Base-by-base conservation (phyloP, 352 stramenopile species). In the Phytopythium helicoides region DNA sequence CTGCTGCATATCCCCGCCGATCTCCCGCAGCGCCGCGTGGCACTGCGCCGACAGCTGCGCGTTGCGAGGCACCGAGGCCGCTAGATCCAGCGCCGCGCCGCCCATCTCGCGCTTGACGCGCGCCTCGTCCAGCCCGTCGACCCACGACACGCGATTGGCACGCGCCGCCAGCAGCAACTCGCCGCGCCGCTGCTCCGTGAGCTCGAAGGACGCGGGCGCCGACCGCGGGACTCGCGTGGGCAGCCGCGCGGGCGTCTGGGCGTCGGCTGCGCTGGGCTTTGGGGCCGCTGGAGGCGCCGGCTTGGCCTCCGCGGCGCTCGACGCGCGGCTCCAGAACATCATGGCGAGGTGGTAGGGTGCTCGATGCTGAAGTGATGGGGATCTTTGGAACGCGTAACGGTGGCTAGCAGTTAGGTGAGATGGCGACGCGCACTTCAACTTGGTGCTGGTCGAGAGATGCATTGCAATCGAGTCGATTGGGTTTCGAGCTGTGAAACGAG, bases 151-250 rank as follows among this genome's bases (percentile, higher is more conserved):
- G 25, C 83, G 74, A 38, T 75, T 92, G 12, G 68, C 72, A 16
- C 83, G 74, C 25, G 83, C 83, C n/a, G 80, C 74, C 35, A 77
- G 50, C n/a, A 94, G 63, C 36, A 94, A 66, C 57, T 94, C 75
- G 25, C 62, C 66, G n/a, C 83, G 75, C 21, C 83, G 70, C 59
- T 89, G 65, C 47, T 90, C 81, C 14, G 81, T 87, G 16, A 94
- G 71, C 6, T 78, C 53, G 50, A 80, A 85, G 11, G 75, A 76
- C 38, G 67, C 60, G 50, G 57, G 21, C 34, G 45, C 9, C 7
- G 53, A 52, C 57, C 62, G 42, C 11, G 46, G 38, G 58, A 31
- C 40, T 4, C 6, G n/a, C n/a, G n/a, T 22, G 6, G 14, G n/a
- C 6, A 21, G 8, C 23, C 19, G 28, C 3, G 28, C 1, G 2